Evolutionary conservation across 805 yeast genomes (phyloP).

Genomic region (Ogataea thermomethanolica): DNA sequence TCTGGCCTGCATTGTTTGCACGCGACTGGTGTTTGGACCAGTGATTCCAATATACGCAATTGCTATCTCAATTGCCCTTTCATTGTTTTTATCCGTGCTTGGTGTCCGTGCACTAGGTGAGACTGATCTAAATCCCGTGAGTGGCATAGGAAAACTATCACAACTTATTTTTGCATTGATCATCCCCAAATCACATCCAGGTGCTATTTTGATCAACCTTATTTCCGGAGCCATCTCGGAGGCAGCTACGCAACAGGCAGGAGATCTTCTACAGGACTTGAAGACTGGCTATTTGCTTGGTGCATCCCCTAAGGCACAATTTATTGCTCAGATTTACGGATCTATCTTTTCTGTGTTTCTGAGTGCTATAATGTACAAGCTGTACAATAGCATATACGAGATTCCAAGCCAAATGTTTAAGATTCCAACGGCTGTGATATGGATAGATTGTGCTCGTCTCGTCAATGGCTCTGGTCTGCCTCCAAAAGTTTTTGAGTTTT

Average conservation of each 20-base stretch:
- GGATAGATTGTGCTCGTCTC: slow-evolving; percentile 94
- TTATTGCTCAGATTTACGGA: slow-evolving; percentile 85
- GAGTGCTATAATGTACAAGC: slow-evolving; percentile 76
- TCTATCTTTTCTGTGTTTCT: slow-evolving; percentile 78
- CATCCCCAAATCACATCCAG: slow-evolving; percentile 71
- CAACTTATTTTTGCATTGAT: slow-evolving; percentile 83
- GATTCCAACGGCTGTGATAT: slow-evolving; percentile 91
- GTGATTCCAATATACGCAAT: slow-evolving; percentile 71
- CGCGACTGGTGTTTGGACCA: slow-evolving; percentile 65
- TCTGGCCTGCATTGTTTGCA: slow-evolving; percentile 59
- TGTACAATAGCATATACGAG: slow-evolving; percentile 77
- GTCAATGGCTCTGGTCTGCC: slow-evolving; percentile 93
- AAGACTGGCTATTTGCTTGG: slow-evolving; percentile 91
- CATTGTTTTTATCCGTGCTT: slow-evolving; percentile 73
- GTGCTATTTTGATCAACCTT: slow-evolving; percentile 76
- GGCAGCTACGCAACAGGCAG: slow-evolving; percentile 99
- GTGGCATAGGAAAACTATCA: slow-evolving; percentile 93
- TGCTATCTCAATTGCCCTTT: slow-evolving; percentile 64
- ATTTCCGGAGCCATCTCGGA: slow-evolving; percentile 97
- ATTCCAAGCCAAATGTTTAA: slow-evolving; percentile 82
- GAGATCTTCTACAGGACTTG: slow-evolving; percentile 95
- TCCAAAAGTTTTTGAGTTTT: slow-evolving; percentile 60
- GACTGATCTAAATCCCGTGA: slow-evolving; percentile 94
- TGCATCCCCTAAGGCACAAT: slow-evolving; percentile 91
- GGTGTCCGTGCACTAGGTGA: slow-evolving; percentile 96